Evolutionary conservation across 2,329 filamentous ascomycete genomes (phyloP).

Genomic region (Simplicillium aogashimaense): DNA sequence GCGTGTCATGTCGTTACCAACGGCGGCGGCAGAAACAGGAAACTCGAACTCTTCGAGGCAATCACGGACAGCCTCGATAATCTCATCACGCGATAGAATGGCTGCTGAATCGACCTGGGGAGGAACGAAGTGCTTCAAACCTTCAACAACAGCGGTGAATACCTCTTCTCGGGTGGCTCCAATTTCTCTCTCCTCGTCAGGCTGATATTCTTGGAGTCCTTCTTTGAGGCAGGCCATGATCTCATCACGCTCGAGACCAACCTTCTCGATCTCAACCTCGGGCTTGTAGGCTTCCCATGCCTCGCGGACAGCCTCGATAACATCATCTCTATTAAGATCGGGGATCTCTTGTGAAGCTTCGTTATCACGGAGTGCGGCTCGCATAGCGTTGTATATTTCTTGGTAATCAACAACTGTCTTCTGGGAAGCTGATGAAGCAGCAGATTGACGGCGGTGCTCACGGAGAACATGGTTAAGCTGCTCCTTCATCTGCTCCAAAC

Average conservation of each 20-base stretch:
- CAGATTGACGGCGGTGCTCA: slow-evolving; percentile 62
- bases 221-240: slow-evolving; percentile 79
- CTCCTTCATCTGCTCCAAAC: slow-evolving; percentile 70
- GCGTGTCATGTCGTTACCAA: slow-evolving; percentile 40
- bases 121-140: slow-evolving; percentile 69
- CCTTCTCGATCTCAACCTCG: slow-evolving; percentile 81
- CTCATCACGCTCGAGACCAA: slow-evolving; percentile 83
- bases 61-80: slow-evolving; percentile 74
- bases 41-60: slow-evolving; percentile 81
- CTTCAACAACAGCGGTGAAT: slow-evolving; percentile 75
- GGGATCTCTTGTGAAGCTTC: slow-evolving; percentile 31
- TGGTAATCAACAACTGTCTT: slow-evolving; percentile 61
- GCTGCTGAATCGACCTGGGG: slow-evolving; percentile 62
- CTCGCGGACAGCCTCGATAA: slow-evolving; percentile 77
- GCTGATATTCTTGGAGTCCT: slow-evolving; percentile 68
- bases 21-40: slow-evolving; percentile 48
- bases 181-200: slow-evolving; percentile 38
- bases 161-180: slow-evolving; percentile 75
- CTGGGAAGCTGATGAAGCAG: slow-evolving; percentile 51
- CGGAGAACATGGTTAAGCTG: slow-evolving; percentile 74
- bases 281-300: slow-evolving; percentile 94
- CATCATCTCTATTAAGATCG: slow-evolving; percentile 64
- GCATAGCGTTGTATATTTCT: slow-evolving; percentile 78
- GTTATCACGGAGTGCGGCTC: slow-evolving; percentile 59
- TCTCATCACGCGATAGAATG: slow-evolving; percentile 68